Percentiles rank a stretch among this genome's conserved stretches.
Evolutionary conservation across 306 rosid species (phyloP).

Genomic region (Vachellia pachyceras): DNA sequence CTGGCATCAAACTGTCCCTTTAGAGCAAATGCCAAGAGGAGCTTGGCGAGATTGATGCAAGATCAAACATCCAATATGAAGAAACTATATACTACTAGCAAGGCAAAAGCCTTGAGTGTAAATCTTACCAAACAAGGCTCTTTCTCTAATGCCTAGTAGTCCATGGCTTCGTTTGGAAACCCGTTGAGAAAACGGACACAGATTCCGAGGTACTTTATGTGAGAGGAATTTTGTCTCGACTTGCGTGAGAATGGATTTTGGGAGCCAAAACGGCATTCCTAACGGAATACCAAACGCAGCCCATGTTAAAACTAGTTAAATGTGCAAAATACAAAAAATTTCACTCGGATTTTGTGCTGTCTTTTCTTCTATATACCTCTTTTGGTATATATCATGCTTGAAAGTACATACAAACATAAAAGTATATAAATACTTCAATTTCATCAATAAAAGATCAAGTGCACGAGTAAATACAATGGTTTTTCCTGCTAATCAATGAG

Average conservation of each 20-base stretch:
- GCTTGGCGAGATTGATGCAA: slow-evolving; percentile 67
- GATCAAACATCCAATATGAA: slow-evolving; percentile 80
- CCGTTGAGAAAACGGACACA: too few species aligned
- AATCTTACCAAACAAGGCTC: slow-evolving; percentile 50
- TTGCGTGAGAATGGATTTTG: too few species aligned
- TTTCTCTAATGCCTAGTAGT: slow-evolving; percentile 52
- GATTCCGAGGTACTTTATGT: too few species aligned
- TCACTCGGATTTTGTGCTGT: not conserved
- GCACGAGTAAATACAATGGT: not conserved
- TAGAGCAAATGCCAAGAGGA: slow-evolving; percentile 82
- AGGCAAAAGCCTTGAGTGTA: slow-evolving; percentile 62
- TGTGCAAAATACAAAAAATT: slow-evolving; percentile 32
- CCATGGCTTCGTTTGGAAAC: too few species aligned
- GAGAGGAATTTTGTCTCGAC: too few species aligned
- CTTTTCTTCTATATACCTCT: not conserved
- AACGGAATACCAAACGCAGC: too few species aligned
- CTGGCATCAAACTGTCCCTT: slow-evolving; percentile 86
- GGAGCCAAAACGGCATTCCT: too few species aligned
- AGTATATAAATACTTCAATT: not conserved
- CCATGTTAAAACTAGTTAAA: slow-evolving; percentile 46
- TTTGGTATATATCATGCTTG: not conserved
- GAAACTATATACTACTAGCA: slow-evolving; percentile 77
- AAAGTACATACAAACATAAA: not conserved
- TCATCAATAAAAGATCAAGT: not conserved
- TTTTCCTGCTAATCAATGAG: not conserved